These are phyloP conservation scores for Colletotrichum sp. DNA, from an alignment of 2,329 filamentous ascomycete genomes.

Conservation along the genomic window DNA sequence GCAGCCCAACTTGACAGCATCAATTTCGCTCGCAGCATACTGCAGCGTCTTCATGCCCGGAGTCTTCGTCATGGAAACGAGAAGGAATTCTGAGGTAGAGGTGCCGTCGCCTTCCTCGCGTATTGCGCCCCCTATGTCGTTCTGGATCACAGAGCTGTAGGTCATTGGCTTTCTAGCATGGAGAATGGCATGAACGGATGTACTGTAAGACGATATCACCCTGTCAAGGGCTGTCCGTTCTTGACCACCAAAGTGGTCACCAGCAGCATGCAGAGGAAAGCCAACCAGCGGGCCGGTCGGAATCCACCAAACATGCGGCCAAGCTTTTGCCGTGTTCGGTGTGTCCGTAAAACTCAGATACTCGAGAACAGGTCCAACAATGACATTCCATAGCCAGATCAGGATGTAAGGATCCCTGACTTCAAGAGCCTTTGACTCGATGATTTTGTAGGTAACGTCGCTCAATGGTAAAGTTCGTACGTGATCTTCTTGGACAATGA, in stretches of 20 bases:
- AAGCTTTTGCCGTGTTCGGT: not conserved
- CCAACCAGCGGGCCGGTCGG: conserved; percentile 30
- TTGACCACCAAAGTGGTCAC: conserved; percentile 26
- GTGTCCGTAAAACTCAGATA: too few species aligned
- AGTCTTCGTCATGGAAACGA: conserved; percentile 32
- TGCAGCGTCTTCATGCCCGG: not conserved
- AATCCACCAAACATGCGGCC: conserved; percentile 40
- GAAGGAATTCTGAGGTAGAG: conserved; percentile 1
- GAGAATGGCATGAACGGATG: conserved; percentile 36
- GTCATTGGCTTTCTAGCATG: not conserved
- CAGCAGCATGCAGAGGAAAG: conserved; percentile 39
- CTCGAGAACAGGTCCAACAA: conserved; percentile 28
- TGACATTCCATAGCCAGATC: conserved; percentile 36
- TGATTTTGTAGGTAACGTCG: not conserved
- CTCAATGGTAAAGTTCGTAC: conserved; percentile 24
- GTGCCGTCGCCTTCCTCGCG: not conserved
- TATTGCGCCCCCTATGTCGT: not conserved
- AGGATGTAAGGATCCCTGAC: conserved; percentile 15
- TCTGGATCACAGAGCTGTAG: rapidly evolving
- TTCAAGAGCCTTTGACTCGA: not conserved
- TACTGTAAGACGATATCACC: conserved; percentile 43
- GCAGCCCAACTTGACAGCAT: conserved; percentile 12
- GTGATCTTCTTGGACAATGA: conserved; percentile 28
- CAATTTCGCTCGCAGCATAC: conserved; percentile 24
- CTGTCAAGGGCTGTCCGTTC: conserved; percentile 34